Percentiles rank a stretch among this genome's conserved stretches.
Evolutionary conservation across 768 basidiomycete genomes (phyloP).

Genomic region (Lepiota brunneoincarnata): DNA sequence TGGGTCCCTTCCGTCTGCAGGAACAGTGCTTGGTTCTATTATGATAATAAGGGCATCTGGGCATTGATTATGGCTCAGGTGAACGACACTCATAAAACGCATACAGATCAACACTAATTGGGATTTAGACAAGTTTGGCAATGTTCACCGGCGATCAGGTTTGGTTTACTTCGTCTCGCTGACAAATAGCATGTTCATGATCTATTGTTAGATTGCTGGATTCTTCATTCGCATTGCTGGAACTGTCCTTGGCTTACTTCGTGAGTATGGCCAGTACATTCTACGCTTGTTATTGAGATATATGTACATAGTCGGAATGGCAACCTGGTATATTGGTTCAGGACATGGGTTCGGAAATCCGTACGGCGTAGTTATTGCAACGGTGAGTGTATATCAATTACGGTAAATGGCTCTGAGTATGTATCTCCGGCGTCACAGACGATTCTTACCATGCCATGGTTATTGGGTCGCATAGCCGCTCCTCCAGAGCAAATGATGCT

Average conservation of each 20-base stretch:
- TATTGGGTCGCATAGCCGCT: constrained; percentile 31
- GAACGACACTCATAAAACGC: not conserved
- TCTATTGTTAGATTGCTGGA: no score
- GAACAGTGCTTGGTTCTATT: constrained; percentile 40
- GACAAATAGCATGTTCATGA: no score
- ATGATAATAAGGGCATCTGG: constrained; percentile 41
- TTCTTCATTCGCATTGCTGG: no score
- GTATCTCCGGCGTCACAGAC: constrained; percentile 23
- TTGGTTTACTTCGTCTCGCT: no score
- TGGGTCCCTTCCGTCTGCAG: constrained; percentile 40
- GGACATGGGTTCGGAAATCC: constrained; percentile 36
- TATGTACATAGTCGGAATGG: constrained; percentile 30
- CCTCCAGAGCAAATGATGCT: constrained; percentile 32
- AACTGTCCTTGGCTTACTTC: no score
- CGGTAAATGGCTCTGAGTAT: no score
- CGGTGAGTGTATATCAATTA: no score
- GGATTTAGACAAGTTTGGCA: no score
- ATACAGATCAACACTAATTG: no score
- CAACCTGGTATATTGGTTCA: constrained; percentile 42
- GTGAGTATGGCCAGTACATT: no score
- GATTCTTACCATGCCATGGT: constrained; percentile 30
- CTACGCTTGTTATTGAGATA: no score
- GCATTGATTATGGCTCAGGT: constrained; percentile 45
- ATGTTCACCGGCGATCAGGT: no score
- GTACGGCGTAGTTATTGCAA: constrained; percentile 29